A percentile compares a stretch with the other conserved stretches of the same genome.
Evolutionary conservation across 2,329 filamentous ascomycete species (phyloP).

Genomic region (Remersonia thermophila): DNA sequence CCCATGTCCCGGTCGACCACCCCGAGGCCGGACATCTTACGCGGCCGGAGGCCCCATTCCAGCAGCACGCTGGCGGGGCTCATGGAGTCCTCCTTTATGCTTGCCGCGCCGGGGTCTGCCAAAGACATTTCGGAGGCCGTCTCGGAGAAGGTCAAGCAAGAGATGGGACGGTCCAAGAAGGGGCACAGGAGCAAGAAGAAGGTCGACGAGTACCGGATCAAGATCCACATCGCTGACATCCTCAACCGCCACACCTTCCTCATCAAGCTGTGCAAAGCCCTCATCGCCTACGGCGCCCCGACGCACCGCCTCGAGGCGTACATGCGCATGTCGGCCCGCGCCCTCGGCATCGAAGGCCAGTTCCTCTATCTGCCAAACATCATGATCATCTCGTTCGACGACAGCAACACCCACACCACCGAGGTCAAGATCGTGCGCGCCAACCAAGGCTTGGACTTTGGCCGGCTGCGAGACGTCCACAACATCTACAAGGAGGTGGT

Average conservation of each 20-base stretch:
- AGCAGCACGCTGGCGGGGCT: conserved; percentile 37
- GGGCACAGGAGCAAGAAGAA: conserved; percentile 15
- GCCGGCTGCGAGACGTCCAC: conserved; percentile 61
- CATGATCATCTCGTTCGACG: conserved; percentile 90
- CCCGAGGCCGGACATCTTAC: conserved; percentile 22
- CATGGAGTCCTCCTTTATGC: conserved; percentile 41
- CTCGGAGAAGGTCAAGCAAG: conserved; percentile 32
- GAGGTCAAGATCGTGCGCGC: conserved; percentile 65
- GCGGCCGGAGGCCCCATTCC: conserved; percentile 32
- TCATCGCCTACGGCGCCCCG: conserved; percentile 85
- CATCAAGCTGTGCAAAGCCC: conserved; percentile 67
- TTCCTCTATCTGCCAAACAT: conserved; percentile 84
- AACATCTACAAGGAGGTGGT: conserved; percentile 74
- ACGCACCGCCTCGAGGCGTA: conserved; percentile 88
- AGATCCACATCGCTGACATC: conserved; percentile 51
- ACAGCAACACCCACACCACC: conserved; percentile 60
- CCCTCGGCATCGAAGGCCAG: conserved; percentile 78
- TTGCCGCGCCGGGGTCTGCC: conserved; percentile 33
- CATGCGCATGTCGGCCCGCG: conserved; percentile 78
- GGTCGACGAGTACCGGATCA: conserved; percentile 31
- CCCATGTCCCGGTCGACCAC: conserved; percentile 26
- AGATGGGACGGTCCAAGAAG: conserved; percentile 15
- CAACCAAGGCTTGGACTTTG: conserved; percentile 58
- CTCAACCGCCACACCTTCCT: conserved; percentile 73
- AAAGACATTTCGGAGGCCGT: conserved; percentile 33